phyloP scores from a whole-genome alignment of 1,139 yeast genomes.

The Nakaseomyces uthaithaninus region DNA sequence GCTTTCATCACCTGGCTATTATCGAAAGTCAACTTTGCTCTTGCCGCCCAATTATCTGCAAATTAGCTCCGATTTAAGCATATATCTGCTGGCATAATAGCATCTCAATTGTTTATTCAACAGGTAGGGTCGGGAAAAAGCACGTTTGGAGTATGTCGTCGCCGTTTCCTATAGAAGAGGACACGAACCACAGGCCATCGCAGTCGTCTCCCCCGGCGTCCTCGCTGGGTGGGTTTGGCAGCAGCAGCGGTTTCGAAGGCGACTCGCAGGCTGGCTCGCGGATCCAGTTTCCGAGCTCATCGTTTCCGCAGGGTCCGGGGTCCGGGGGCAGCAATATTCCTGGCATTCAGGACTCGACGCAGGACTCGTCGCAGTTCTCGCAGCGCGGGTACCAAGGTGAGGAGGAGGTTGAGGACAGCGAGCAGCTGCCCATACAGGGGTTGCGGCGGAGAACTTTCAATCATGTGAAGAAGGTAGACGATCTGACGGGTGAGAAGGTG shows the following conservation, averaged over 20 bases:
- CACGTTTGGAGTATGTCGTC: conserved; percentile 18
- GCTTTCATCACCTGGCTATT: too few species aligned
- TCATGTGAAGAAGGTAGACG: conserved; percentile 78
- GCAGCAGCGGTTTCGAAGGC: conserved; percentile 25
- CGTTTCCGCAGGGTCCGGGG: conserved; percentile 24
- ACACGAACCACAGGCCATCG: conserved; percentile 17
- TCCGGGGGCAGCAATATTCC: conserved; percentile 4
- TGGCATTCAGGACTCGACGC: conserved; percentile 7
- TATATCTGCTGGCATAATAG: too few species aligned
- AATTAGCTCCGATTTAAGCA: too few species aligned
- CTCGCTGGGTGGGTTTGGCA: conserved; percentile 29
- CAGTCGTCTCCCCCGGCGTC: conserved; percentile 32
- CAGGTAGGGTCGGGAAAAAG: too few species aligned
- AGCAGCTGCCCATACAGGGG: conserved; percentile 26
- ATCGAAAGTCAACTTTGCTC: too few species aligned
- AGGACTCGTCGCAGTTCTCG: conserved; percentile 19
- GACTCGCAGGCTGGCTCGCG: conserved; percentile 22
- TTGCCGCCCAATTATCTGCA: too few species aligned
- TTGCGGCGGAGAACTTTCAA: conserved; percentile 38
- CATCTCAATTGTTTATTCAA: too few species aligned
- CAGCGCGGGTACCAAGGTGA: conserved; percentile 20
- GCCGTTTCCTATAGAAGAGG: conserved; percentile 17
- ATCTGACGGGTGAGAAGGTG: conserved; percentile 89
- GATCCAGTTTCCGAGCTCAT: conserved; percentile 31
- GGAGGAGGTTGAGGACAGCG: conserved; percentile 10